A percentile compares a stretch with the other conserved stretches of the same genome.
These are phyloP conservation scores for Ogataea parapolymorpha DNA, from an alignment of 805 yeast genomes.

Conservation along the genomic window DNA sequence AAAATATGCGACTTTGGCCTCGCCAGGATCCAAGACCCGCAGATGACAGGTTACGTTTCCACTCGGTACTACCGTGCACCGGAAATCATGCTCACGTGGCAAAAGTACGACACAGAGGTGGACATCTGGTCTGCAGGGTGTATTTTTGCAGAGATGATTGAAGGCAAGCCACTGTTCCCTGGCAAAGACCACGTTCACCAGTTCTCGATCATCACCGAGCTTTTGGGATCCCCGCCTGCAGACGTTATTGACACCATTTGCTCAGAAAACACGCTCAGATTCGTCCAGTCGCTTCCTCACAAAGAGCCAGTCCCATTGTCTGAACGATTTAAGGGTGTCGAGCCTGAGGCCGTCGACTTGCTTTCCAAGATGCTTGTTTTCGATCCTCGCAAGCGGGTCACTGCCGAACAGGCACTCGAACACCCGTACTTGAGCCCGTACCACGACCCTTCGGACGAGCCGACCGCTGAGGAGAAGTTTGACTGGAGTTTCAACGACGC, in stretches of 20 bases:
- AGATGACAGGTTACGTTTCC: conserved; percentile 97
- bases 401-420: conserved; percentile 84
- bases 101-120: conserved; percentile 92
- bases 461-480: conserved; percentile 85
- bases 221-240: conserved; percentile 88
- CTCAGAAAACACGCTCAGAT: conserved; percentile 89
- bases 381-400: conserved; percentile 91
- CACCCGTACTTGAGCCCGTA: conserved; percentile 93
- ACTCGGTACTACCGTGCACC: conserved; percentile 97
- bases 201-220: conserved; percentile 93
- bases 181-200: conserved; percentile 99
- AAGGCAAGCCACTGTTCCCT: conserved; percentile 94
- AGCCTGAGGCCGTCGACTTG: conserved; percentile 84
- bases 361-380: conserved; percentile 88
- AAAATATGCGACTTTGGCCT: conserved; percentile 95
- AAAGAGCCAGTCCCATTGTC: conserved; percentile 88
- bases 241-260: conserved; percentile 96
- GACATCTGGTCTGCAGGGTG: conserved; percentile 99
- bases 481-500: conserved; percentile 99
- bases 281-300: conserved; percentile 90
- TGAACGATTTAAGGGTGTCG: conserved; percentile 75
- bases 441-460: conserved; percentile 97
- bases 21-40: conserved; percentile 97
- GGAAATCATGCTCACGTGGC: conserved; percentile 98
- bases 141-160: conserved; percentile 95